Evolutionary conservation across 805 yeast genomes (phyloP).

Genomic region (Candida golubevii): DNA sequence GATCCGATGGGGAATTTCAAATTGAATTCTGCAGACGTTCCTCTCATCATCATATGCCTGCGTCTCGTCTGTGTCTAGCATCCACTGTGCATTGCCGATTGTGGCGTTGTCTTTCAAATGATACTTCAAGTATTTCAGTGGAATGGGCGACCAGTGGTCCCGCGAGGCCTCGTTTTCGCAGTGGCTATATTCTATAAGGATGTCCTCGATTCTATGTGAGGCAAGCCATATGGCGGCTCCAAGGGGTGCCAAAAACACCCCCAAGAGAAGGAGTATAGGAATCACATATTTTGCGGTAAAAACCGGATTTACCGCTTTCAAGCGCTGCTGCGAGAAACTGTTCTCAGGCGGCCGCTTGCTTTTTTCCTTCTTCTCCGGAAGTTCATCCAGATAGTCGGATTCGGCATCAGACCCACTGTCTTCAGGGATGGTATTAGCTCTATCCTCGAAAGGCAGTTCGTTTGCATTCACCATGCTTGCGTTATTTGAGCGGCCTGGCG

Average conservation of each 20-base stretch:
- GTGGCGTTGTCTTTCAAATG: conserved; percentile 26
- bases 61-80: conserved; percentile 33
- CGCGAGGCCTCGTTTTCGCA: conserved; percentile 34
- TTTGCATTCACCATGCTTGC: background rate
- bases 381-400: conserved; percentile 40
- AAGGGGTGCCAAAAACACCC: conserved; percentile 38
- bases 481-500: background rate
- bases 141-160: conserved; percentile 32
- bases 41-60: conserved; percentile 47
- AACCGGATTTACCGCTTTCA: conserved; percentile 47
- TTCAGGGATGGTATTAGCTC: conserved; percentile 3
- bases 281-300: conserved; percentile 41
- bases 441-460: conserved; percentile 15
- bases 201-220: conserved; percentile 34
- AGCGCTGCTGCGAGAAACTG: conserved; percentile 53
- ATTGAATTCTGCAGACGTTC: conserved; percentile 43
- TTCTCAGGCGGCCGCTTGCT: conserved; percentile 62
- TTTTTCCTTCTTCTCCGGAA: conserved; percentile 37
- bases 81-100: conserved; percentile 32
- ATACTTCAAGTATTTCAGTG: conserved; percentile 36
- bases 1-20: conserved; percentile 30
- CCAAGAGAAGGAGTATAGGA: conserved; percentile 36
- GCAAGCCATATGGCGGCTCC: conserved; percentile 49
- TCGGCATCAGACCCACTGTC: conserved; percentile 21
- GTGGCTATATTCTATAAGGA: conserved; percentile 39